A percentile compares a stretch with the other conserved stretches of the same genome.
These are phyloP conservation scores for Lactifluus echinatus DNA, from an alignment of 768 basidiomycete genomes.

Conservation along the genomic window DNA sequence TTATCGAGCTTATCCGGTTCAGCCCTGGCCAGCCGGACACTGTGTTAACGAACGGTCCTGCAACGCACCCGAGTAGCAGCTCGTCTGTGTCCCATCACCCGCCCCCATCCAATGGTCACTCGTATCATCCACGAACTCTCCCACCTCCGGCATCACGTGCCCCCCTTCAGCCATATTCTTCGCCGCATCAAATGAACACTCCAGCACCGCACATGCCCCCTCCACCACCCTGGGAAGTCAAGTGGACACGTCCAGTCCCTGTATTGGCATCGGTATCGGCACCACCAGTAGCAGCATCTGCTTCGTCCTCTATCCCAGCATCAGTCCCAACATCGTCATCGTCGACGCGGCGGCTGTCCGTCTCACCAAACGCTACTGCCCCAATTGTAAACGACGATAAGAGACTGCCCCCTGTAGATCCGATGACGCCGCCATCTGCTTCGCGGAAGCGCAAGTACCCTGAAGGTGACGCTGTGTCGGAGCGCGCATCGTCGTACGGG, in stretches of 20 bases:
- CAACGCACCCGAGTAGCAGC: conserved; percentile 18
- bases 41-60: conserved; percentile 22
- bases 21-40: conserved; percentile 47
- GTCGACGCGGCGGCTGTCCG: conserved; percentile 12
- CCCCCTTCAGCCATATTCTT: conserved; percentile 10
- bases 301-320: conserved; percentile 4
- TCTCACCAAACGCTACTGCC: not conserved
- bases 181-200: conserved; percentile 5
- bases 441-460: conserved; percentile 30
- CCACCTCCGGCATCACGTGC: conserved; percentile 30
- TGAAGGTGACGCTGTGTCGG: conserved; percentile 21
- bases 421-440: conserved; percentile 20
- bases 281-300: conserved; percentile 19
- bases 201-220: conserved; percentile 27
- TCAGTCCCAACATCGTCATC: conserved; percentile 17
- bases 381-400: not conserved
- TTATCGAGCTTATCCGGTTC: conserved; percentile 64
- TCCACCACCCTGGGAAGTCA: conserved; percentile 30
- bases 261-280: not conserved
- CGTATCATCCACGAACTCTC: conserved; percentile 8
- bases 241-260: conserved; percentile 25
- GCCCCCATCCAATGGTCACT: conserved; percentile 5
- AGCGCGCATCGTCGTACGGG: conserved; percentile 9
- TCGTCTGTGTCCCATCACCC: conserved; percentile 21
- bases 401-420: conserved; percentile 3